Evolutionary conservation across 352 stramenopile genomes (phyloP).

Genomic region (Phytophthora sp.): DNA sequence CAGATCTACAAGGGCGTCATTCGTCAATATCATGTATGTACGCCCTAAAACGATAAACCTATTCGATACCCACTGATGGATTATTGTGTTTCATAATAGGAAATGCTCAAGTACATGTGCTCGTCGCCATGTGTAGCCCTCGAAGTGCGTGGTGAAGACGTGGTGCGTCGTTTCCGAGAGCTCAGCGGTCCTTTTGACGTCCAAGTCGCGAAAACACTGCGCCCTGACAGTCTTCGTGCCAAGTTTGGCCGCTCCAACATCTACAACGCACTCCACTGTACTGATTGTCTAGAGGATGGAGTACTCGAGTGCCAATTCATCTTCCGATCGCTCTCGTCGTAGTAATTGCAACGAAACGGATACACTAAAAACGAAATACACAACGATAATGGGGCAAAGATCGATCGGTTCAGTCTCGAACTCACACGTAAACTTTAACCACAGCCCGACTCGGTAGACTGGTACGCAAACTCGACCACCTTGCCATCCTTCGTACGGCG

Average conservation of each 20-base stretch:
- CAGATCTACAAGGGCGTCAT: conserved; percentile 86
- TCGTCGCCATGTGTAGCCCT: conserved; percentile 87
- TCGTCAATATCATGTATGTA: conserved; percentile 71
- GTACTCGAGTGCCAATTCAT: conserved; percentile 92
- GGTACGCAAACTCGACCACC: conserved; percentile 85
- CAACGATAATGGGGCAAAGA: conserved; percentile 1
- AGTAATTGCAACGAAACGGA: conserved; percentile 1
- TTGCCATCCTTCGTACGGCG: conserved; percentile 88
- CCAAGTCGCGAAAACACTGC: conserved; percentile 88
- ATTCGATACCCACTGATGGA: conserved; percentile 1
- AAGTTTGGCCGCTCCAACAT: conserved; percentile 87
- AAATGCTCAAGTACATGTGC: conserved; percentile 92
- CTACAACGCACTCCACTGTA: conserved; percentile 93
- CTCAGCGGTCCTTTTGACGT: conserved; percentile 91
- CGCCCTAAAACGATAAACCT: no score
- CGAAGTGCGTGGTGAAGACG: conserved; percentile 88
- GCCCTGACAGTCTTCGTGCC: conserved; percentile 84
- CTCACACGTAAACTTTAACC: conserved; percentile 47
- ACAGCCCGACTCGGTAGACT: conserved; percentile 84
- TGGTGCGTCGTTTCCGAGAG: conserved; percentile 79
- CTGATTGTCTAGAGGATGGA: conserved; percentile 91
- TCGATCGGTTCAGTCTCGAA: conserved; percentile 25
- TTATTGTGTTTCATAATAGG: conserved; percentile 31
- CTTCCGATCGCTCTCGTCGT: conserved; percentile 61
- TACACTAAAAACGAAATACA: conserved; percentile 14